Evolutionary conservation across 2,329 filamentous ascomycete genomes (phyloP).

Genomic region (Arthroderma uncinatum): DNA sequence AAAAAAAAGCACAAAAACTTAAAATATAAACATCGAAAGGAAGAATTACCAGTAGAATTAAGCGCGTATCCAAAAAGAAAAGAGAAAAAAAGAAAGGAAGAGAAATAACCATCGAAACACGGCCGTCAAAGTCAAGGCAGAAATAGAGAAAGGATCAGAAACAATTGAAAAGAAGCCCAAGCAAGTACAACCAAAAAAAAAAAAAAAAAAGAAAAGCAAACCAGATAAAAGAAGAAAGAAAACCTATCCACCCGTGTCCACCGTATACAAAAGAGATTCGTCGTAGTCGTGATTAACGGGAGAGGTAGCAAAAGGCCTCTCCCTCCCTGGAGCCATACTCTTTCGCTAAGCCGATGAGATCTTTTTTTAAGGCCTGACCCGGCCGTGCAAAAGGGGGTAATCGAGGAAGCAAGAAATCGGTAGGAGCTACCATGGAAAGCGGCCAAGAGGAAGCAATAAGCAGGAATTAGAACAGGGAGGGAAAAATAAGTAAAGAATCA

Average conservation of each 20-base stretch:
- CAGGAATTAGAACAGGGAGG: no score
- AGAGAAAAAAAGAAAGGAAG: not conserved
- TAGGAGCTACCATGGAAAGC: not conserved
- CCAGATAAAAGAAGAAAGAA: not conserved
- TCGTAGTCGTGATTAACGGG: not conserved
- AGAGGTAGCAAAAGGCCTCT: not conserved
- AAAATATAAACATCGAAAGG: not conserved
- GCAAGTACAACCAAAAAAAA: not conserved
- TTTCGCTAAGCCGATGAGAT: not conserved
- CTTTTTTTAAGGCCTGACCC: not conserved
- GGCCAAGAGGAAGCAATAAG: not conserved
- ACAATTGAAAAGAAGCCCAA: not conserved
- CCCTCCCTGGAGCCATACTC: not conserved
- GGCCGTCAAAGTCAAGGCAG: not conserved
- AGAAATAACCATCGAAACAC: not conserved
- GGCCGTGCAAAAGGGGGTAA: not conserved
- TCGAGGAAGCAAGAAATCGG: not conserved
- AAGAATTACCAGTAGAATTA: not conserved
- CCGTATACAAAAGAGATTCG: conserved; percentile 4
- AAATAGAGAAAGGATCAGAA: not conserved
- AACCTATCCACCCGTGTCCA: not conserved
- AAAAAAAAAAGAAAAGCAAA: not conserved
- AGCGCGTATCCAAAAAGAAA: not conserved
- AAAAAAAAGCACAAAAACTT: not conserved
- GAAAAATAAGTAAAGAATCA: not conserved